A percentile compares a stretch with the other conserved stretches of the same genome.
phyloP scores from a whole-genome alignment of 352 stramenopile species.

The Phytophthora niederhauseri region DNA sequence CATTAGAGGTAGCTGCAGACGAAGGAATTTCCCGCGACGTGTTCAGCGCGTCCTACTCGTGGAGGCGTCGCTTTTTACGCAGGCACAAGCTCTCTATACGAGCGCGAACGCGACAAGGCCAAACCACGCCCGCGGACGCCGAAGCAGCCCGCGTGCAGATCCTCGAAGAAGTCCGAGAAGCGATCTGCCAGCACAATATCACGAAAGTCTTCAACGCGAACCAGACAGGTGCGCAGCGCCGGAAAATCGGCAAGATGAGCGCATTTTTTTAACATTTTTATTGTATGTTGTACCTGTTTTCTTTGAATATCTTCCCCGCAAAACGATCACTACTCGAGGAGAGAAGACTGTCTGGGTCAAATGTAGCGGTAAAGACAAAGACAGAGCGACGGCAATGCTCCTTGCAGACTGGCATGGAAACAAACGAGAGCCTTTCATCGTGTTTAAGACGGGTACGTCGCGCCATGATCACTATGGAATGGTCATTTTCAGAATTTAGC shows the following conservation, averaged over 20 bases:
- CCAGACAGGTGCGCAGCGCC: background rate
- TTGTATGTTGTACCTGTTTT: slow-evolving; percentile 8
- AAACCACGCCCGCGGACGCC: slow-evolving; percentile 6
- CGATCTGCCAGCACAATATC: slow-evolving; percentile 4
- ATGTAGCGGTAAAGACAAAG: slow-evolving; percentile 18
- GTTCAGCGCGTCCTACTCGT: slow-evolving; percentile 3
- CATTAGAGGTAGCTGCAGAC: slow-evolving; percentile 2
- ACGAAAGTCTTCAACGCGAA: background rate
- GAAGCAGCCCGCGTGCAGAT: background rate
- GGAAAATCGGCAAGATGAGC: background rate
- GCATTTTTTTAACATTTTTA: background rate
- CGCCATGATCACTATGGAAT: too few relatives aligned
- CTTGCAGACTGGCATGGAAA: slow-evolving; percentile 7
- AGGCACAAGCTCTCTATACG: too few relatives aligned
- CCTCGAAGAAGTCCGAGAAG: background rate
- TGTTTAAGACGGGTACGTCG: slow-evolving; percentile 4
- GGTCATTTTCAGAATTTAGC: too few relatives aligned
- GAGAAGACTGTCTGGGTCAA: slow-evolving; percentile 27
- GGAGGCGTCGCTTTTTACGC: background rate
- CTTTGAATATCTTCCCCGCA: slow-evolving; percentile 25
- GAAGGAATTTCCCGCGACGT: background rate
- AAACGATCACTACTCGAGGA: slow-evolving; percentile 10
- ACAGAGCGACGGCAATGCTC: slow-evolving; percentile 13
- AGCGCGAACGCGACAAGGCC: slow-evolving; percentile 7
- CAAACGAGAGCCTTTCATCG: slow-evolving; percentile 5